Evolutionary conservation across 2,329 filamentous ascomycete genomes (phyloP).

Genomic region (Lecanoromycetidae sp.): DNA sequence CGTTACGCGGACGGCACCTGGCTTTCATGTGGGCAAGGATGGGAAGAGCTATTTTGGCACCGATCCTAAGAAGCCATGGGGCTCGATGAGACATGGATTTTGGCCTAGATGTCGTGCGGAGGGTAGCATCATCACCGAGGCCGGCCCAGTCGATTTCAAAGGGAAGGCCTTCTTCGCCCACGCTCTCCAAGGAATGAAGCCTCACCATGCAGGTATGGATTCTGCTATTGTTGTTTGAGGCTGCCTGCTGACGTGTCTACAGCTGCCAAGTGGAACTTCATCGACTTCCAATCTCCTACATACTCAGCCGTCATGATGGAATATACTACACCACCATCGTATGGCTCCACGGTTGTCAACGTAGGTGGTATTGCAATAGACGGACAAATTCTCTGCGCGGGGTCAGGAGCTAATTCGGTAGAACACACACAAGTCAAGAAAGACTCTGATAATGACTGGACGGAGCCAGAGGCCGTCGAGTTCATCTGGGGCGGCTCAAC

Average conservation of each 20-base stretch:
- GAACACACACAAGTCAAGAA: conserved; percentile 57
- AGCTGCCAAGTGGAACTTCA: conserved; percentile 85
- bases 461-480: conserved; percentile 63
- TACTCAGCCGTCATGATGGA: conserved; percentile 92
- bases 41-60: conserved; percentile 79
- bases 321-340: conserved; percentile 85
- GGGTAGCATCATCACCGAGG: conserved; percentile 72
- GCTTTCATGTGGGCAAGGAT: conserved; percentile 72
- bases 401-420: conserved; percentile 46
- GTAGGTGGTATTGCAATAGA: conserved; percentile 76
- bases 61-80: conserved; percentile 78
- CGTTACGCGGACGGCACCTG: conserved; percentile 61
- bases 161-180: conserved; percentile 70
- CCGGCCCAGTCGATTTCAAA: conserved; percentile 69
- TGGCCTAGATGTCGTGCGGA: conserved; percentile 79
- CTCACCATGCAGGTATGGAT: conserved; percentile 67
- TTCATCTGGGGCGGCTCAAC: conserved; percentile 68
- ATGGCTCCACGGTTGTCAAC: conserved; percentile 70
- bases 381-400: conserved; percentile 64
- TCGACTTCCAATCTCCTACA: conserved; percentile 74
- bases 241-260: conserved; percentile 12
- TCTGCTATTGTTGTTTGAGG: conserved; percentile 18
- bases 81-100: conserved; percentile 80
- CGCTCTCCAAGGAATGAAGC: conserved; percentile 96
- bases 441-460: conserved; percentile 76